phyloP scores from a whole-genome alignment of 352 stramenopile species.

The Phytophthora pinifolia region DNA sequence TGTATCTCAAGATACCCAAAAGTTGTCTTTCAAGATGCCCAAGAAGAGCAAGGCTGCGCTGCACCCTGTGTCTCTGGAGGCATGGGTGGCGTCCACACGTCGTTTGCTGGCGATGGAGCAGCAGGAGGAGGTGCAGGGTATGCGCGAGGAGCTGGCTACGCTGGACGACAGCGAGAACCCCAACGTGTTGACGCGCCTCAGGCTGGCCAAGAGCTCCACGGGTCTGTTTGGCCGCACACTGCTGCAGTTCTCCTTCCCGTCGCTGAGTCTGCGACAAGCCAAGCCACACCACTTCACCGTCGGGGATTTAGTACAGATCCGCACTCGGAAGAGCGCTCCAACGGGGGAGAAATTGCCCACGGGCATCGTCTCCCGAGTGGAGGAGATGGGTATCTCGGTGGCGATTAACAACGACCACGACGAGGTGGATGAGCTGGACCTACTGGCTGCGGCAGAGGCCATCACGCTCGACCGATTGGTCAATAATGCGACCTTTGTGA shows the following conservation, averaged over 20 bases:
- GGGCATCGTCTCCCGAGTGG: slow-evolving; percentile 63
- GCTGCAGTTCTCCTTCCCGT: slow-evolving; percentile 55
- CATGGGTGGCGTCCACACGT: slow-evolving; percentile 51
- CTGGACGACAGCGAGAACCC: slow-evolving; percentile 63
- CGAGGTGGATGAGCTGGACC: slow-evolving; percentile 54
- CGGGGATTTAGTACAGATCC: slow-evolving; percentile 82
- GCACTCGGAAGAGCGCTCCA: slow-evolving; percentile 31
- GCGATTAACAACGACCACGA: slow-evolving; percentile 51
- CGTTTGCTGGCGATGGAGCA: slow-evolving; percentile 58
- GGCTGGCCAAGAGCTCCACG: slow-evolving; percentile 41
- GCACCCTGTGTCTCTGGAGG: slow-evolving; percentile 41
- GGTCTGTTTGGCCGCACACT: slow-evolving; percentile 73
- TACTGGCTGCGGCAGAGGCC: slow-evolving; percentile 25
- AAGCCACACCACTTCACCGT: slow-evolving; percentile 85
- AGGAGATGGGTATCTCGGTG: slow-evolving; percentile 62
- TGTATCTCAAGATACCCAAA: neutral
- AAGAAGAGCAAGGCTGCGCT: slow-evolving; percentile 14
- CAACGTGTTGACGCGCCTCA: slow-evolving; percentile 62
- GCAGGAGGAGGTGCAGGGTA: slow-evolving; percentile 58
- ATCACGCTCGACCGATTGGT: slow-evolving; percentile 80
- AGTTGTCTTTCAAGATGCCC: slow-evolving; percentile 14
- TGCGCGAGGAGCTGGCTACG: slow-evolving; percentile 54
- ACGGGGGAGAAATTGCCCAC: slow-evolving; percentile 33
- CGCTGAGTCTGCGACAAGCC: slow-evolving; percentile 33
- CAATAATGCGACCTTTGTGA: slow-evolving; percentile 86